Percentiles rank a stretch among this genome's conserved stretches.
Conservation (phyloP, 2,329 filamentous ascomycete species). For the Parafenestella ontariensis region DNA sequence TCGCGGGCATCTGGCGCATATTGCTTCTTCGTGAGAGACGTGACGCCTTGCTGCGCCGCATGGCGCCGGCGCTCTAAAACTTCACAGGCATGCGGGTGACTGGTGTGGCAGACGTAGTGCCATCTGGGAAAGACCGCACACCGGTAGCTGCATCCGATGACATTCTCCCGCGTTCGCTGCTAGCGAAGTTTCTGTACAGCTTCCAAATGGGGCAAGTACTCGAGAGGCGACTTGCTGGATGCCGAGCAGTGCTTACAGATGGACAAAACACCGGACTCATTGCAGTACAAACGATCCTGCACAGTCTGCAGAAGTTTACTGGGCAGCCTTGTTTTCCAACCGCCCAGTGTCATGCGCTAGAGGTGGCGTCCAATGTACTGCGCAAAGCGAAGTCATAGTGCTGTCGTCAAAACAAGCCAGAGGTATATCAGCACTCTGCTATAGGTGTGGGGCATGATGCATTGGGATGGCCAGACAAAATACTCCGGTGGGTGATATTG, state of each 20-base stretch:
- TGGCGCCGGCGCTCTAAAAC: constrained; percentile 26
- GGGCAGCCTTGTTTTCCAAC: constrained; percentile 23
- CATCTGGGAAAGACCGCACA: constrained; percentile 20
- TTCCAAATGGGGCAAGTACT: constrained; percentile 1
- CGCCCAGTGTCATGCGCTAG: constrained; percentile 28
- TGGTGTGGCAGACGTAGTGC: constrained; percentile 30
- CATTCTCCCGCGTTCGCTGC: constrained; percentile 13
- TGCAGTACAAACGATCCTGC: constrained; percentile 31
- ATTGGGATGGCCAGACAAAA: constrained; percentile 39
- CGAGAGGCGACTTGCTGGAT: constrained; percentile 1
- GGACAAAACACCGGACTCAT: constrained; percentile 38
- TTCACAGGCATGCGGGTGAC: constrained; percentile 29
- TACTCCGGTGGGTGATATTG: constrained; percentile 45
- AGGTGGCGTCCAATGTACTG: constrained; percentile 35
- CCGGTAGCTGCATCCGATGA: constrained; percentile 28
- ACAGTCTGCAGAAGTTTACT: constrained; percentile 20
- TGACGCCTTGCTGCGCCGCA: constrained; percentile 25
- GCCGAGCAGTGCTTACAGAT: constrained; percentile 19
- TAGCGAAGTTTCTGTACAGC: constrained; percentile 11
- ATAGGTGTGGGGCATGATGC: constrained; percentile 30
- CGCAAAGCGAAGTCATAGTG: constrained; percentile 26
- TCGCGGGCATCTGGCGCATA: constrained; percentile 18
- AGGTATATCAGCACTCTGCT: constrained; percentile 29
- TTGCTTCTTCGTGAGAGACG: constrained; percentile 23
- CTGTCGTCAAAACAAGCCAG: constrained; percentile 31